Base-by-base conservation (phyloP, 371 early-diverging fungal genomes). In the Mucor lusitanicus region DNA sequence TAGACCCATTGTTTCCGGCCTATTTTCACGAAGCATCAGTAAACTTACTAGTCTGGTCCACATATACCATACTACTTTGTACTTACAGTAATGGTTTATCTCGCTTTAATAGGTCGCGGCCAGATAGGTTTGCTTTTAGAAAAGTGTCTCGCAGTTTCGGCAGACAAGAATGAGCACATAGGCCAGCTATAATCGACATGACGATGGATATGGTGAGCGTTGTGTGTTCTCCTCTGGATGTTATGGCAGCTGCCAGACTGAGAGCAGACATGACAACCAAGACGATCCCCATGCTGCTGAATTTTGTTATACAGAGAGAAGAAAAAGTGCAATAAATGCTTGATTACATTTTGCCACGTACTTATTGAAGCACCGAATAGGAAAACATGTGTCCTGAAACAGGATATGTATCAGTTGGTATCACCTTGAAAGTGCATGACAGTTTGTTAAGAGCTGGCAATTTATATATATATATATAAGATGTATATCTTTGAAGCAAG, bases 91-190 rank as follows among this genome's bases (percentile, higher is more conserved):
- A 76, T 4, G 94, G 93, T 33, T 81, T 83, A 48, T 83, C 72
- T 46, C 77, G 78, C 73, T 97, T 97, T 23, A 93, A 84, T 64
- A 92, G 64, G 74, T 98, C 99, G 42, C 85, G 81, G 28, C 99
- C 99, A 19, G 80, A 85, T 9, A 94, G 79, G 3, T 92, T 90
- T 7, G 89, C 89, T 37, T 85, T 79, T 28, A 95, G 75, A 75
- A 97, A 92, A 3, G 83, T 77, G 17, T 78, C 71, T 30, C 65
- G 73, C 6, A 90, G 74, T 37, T 75, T 81, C 0, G 92, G 92
- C 32, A 92, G 67, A 1, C 85, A 67, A 33, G 77, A 79, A 83
- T 80, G 87, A 3, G 90, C 86, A 23, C 79, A 80, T 27, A 87
- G 67, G 3, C 85, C 87, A 0, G 93, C 94, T 6, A 92, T 65